Percentiles rank a stretch among this genome's conserved stretches.
phyloP scores from a whole-genome alignment of 345 rosid genomes.

The Melastoma malabathricum region DNA sequence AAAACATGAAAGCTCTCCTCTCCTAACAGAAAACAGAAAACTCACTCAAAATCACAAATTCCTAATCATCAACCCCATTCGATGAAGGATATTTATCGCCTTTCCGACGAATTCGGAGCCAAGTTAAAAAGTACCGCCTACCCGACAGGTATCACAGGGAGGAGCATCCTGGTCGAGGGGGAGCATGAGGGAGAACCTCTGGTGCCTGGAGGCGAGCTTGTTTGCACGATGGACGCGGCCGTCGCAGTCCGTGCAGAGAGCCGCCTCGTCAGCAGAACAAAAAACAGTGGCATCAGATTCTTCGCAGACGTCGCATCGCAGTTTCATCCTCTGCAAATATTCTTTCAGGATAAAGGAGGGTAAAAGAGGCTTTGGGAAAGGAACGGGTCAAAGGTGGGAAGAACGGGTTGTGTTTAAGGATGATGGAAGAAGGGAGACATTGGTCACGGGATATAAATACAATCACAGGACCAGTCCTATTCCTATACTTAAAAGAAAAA shows the following conservation, averaged over 20 bases:
- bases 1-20: conserved; percentile 13
- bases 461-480: too few relatives aligned
- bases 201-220: conserved; percentile 80
- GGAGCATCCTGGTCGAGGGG: conserved; percentile 25
- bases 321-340: conserved; percentile 33
- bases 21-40: conserved; percentile 6
- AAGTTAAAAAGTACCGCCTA: conserved; percentile 1
- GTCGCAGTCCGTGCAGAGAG: conserved; percentile 61
- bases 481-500: too few relatives aligned
- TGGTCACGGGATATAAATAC: too few relatives aligned
- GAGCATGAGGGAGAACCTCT: conserved; percentile 60
- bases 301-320: conserved; percentile 75
- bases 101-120: neutral
- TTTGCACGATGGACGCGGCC: conserved; percentile 81
- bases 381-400: too few relatives aligned
- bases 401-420: too few relatives aligned
- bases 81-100: neutral
- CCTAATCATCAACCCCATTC: neutral
- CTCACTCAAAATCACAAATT: neutral
- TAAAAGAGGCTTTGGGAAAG: too few relatives aligned
- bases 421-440: too few relatives aligned
- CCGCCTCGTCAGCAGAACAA: conserved; percentile 86
- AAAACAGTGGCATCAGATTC: conserved; percentile 58
- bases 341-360: neutral
- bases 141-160: conserved; percentile 82